Base-by-base conservation (phyloP, 805 yeast species). In the Metschnikowia cerradonensis region DNA sequence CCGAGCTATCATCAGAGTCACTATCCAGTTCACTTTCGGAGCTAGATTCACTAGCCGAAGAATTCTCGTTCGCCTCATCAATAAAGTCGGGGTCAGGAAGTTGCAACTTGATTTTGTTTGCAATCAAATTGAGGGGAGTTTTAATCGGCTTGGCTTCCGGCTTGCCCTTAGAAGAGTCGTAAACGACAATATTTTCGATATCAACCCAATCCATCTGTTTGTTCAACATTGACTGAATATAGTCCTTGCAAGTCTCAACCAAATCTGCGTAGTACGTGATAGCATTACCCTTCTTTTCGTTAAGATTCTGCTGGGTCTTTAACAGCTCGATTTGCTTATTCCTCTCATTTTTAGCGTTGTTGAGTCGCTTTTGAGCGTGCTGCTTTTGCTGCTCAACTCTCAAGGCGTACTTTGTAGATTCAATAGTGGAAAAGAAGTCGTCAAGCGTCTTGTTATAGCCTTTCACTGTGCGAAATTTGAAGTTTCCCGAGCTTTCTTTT, bases 181-280 rank as follows among this genome's bases (percentile, higher is more conserved):
- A 75, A 44, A 77, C 70, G 47, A 92, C 83, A 51, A 86, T 68
- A 54, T 83, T 82, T 63, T 87, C 96, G 54, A 91, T 91, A 53
- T 89, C 86, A 40, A 80, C 79, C 99, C 99, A 92, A 64, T 92
- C 97, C 89, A 90, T 88, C 55, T 88, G 91, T 62, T 88, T 94
- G 50, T 85, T 83, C 4, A 90, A 54, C 49, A 90, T 68, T 1
- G 73, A 70, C 52, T 84, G 86, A 4, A 92, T 87, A 2, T 87
- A 84, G 6, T 63, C 66, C 52, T 80, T 84, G 44, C 94, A 90
- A 15, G 80, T 80, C 45, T 86, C 94, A 4, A 91, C 90, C 23
- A 80, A 58, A 26, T 82, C 82, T 4, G 92, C 86, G 63, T 86
- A 76, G 35, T 77, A 70, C 53, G 88, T 85, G 30, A 92, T 83